Base-by-base conservation (phyloP, 2,329 filamentous ascomycete species). In the Neopestalotiopsis rosae region DNA sequence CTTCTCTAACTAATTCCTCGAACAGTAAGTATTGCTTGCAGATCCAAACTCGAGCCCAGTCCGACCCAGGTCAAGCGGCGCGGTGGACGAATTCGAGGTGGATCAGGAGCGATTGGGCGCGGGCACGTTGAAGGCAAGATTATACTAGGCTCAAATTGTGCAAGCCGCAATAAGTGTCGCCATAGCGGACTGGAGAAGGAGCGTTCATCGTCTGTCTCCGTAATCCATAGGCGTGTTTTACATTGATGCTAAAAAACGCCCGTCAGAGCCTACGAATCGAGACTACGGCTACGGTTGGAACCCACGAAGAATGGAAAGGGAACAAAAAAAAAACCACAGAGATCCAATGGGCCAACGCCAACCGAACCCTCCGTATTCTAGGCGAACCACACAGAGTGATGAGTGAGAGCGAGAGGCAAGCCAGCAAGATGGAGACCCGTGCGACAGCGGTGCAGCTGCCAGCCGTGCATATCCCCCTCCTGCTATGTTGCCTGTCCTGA, bases 191-290 rank as follows among this genome's bases (percentile, higher is more conserved):
- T 66, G 63, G 63, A 66, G 63, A 57, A 64, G 61, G 61, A 34
- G 61, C 17, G 61, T 32, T 64, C 61, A 40, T 64, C 63, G 63
- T 57, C 49, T 56, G 63, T 49, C 63, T 66, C 63, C 63, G 64
- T 58, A 38, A 75, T 78, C 76, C 75, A 74, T 78, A 77, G 76
- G 70, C 66, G 30, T 78, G 78, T 79, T 79, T 79, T 78, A 78
- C 75, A 77, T 79, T 79, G 75, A 79, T 76, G 74, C 74, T 76
- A 73, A 73, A 68, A 71, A 71, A 69, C 61, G 45, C 70, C 67
- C 67, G 17, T 38, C 38, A 49, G 64, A 68, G 67, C 56, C 59
- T 34, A 20, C 59, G 34, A 38, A 38, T 7, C 6, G 34, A 62
- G 32, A 12, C 30, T 34, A 38, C 34, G 24, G 24, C 24, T 28